These are phyloP conservation scores for Dicorynia guianensis DNA, from an alignment of 306 rosid genomes.

Conservation along the genomic window DNA sequence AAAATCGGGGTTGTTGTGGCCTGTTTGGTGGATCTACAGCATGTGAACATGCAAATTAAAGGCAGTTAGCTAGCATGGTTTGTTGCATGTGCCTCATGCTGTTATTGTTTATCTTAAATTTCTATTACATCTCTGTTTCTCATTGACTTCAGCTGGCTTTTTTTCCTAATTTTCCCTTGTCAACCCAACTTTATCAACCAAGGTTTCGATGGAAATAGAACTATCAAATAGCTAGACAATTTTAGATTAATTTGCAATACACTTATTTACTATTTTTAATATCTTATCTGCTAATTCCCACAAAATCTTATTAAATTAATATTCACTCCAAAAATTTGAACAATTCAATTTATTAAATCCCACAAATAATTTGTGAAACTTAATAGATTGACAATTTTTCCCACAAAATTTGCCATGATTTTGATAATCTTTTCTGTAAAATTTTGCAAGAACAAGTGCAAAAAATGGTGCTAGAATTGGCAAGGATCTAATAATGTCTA, in stretches of 20 bases:
- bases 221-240: neutral
- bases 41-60: constrained; percentile 57
- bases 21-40: constrained; percentile 46
- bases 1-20: constrained; percentile 32
- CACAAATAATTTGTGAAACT: too few species aligned
- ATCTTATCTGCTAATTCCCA: too few species aligned
- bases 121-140: constrained; percentile 6
- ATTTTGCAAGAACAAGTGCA: constrained; percentile 2
- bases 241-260: neutral
- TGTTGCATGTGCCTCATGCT: constrained; percentile 48
- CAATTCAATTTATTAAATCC: too few species aligned
- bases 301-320: too few species aligned
- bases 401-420: too few species aligned
- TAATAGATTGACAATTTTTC: too few species aligned
- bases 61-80: constrained; percentile 47
- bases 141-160: neutral
- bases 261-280: constrained; percentile 12
- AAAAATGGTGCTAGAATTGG: neutral
- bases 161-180: neutral
- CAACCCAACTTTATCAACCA: constrained; percentile 33
- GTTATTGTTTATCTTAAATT: neutral
- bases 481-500: neutral
- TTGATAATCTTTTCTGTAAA: neutral
- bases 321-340: too few species aligned
- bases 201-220: neutral